phyloP scores from a whole-genome alignment of 306 rosid species.

The Hylodesmum podocarpum region DNA sequence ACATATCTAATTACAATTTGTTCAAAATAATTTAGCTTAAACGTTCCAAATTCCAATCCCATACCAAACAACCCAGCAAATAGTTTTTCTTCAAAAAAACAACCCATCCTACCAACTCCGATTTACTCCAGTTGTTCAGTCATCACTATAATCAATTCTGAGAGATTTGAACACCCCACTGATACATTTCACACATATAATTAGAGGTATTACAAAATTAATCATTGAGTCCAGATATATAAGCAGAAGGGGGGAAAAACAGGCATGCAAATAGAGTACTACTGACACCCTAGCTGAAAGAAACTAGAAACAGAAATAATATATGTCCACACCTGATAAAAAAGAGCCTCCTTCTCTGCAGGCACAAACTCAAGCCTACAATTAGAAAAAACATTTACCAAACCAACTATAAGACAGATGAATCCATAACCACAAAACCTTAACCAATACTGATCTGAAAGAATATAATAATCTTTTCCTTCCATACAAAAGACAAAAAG shows the following conservation, averaged over 20 bases:
- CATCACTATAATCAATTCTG: slow-evolving; percentile 23
- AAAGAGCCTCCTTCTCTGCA: slow-evolving; percentile 75
- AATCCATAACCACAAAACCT: slow-evolving; percentile 15
- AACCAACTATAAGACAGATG: slow-evolving; percentile 21
- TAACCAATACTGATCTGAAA: slow-evolving; percentile 8
- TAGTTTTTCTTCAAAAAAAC: slow-evolving; percentile 21
- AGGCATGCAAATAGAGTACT: slow-evolving; percentile 7
- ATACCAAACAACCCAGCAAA: slow-evolving; percentile 20
- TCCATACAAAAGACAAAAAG: background rate
- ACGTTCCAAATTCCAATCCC: slow-evolving; percentile 18
- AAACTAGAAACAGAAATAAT: slow-evolving; percentile 23
- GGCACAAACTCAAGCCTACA: slow-evolving; percentile 79
- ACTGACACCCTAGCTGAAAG: slow-evolving; percentile 21
- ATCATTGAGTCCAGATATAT: slow-evolving; percentile 16
- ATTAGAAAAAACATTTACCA: slow-evolving; percentile 23
- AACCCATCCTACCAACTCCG: slow-evolving; percentile 19
- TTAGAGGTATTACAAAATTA: background rate
- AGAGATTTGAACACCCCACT: slow-evolving; percentile 25
- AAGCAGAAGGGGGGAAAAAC: slow-evolving; percentile 15
- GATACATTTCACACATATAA: slow-evolving; percentile 23
- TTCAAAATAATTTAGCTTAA: slow-evolving; percentile 2
- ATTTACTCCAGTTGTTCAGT: slow-evolving; percentile 21
- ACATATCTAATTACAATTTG: slow-evolving; percentile 8
- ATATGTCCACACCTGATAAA: slow-evolving; percentile 63
- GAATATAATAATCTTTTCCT: background rate